These are phyloP conservation scores for Arxiozyma slooffiae DNA, from an alignment of 1,139 yeast species.

Conservation along the genomic window DNA sequence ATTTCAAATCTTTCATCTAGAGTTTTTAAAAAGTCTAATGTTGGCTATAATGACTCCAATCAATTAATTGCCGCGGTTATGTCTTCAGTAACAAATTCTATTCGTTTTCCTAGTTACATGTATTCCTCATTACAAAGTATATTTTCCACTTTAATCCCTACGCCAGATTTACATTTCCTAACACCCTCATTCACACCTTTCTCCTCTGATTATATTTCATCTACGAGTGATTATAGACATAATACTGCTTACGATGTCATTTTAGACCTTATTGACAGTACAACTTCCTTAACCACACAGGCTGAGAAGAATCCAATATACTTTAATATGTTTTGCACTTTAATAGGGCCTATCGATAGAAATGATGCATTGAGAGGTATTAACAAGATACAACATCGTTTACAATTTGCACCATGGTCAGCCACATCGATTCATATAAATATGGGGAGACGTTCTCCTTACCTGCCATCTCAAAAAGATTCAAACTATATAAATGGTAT, in stretches of 20 bases:
- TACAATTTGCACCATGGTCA: constrained; percentile 80
- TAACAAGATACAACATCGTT: constrained; percentile 64
- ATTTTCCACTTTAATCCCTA: constrained; percentile 73
- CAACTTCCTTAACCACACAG: constrained; percentile 58
- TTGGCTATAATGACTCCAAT: constrained; percentile 60
- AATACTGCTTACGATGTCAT: constrained; percentile 79
- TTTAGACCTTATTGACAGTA: constrained; percentile 70
- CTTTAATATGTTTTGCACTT: constrained; percentile 62
- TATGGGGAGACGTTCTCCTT: constrained; percentile 65
- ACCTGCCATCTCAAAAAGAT: constrained; percentile 29
- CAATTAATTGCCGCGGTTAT: constrained; percentile 77
- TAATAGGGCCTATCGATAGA: constrained; percentile 68
- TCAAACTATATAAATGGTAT: constrained; percentile 49
- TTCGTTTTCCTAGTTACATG: constrained; percentile 87
- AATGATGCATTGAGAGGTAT: constrained; percentile 73
- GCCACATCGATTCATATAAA: constrained; percentile 74
- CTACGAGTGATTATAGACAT: constrained; percentile 52
- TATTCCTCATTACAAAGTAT: constrained; percentile 80
- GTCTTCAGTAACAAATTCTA: constrained; percentile 76
- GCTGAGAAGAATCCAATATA: constrained; percentile 46
- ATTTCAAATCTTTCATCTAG: constrained; percentile 41
- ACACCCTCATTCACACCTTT: constrained; percentile 86
- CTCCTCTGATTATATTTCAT: constrained; percentile 50
- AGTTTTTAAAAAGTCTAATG: constrained; percentile 36
- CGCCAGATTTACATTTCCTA: constrained; percentile 81